Conservation (phyloP, 257 asterid genomes). For the Solanum virginianum region DNA sequence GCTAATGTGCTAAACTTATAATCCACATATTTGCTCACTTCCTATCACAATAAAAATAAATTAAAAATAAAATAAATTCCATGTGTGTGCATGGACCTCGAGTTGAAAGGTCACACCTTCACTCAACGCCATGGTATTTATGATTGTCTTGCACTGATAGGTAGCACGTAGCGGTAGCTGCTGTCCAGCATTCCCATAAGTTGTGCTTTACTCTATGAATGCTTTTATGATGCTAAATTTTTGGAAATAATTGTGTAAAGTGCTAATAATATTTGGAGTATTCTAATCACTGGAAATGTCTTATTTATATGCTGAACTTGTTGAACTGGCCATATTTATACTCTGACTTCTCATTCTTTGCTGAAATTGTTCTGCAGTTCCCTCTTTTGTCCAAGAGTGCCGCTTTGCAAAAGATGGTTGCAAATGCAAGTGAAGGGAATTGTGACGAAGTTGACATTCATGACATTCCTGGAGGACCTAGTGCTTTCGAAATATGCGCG, state of each 20-base stretch:
- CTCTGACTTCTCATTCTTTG: constrained; percentile 5
- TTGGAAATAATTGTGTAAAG: neutral
- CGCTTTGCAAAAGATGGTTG: constrained; percentile 54
- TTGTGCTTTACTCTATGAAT: neutral
- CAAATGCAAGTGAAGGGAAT: constrained; percentile 42
- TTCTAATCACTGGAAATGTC: neutral
- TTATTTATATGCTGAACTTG: neutral
- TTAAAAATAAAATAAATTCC: neutral
- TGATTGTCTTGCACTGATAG: neutral
- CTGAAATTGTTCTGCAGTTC: constrained; percentile 40
- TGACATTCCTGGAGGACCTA: constrained; percentile 82
- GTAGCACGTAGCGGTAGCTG: neutral
- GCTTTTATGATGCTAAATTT: neutral
- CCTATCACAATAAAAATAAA: neutral
- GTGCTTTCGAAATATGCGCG: constrained; percentile 77
- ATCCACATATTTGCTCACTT: neutral
- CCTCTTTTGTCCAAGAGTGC: constrained; percentile 90
- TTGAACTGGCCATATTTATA: neutral
- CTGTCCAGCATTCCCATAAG: neutral
- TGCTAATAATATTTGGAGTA: neutral
- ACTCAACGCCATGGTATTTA: neutral
- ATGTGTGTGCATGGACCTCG: neutral
- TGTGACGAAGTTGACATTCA: constrained; percentile 48
- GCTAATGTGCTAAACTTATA: neutral
- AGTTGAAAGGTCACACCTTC: neutral